Evolutionary conservation across 176 grass and related monocot species (phyloP), one percentile per base, ranked within the genome.

Genomic region (Bonia amplexicaulis): DNA sequence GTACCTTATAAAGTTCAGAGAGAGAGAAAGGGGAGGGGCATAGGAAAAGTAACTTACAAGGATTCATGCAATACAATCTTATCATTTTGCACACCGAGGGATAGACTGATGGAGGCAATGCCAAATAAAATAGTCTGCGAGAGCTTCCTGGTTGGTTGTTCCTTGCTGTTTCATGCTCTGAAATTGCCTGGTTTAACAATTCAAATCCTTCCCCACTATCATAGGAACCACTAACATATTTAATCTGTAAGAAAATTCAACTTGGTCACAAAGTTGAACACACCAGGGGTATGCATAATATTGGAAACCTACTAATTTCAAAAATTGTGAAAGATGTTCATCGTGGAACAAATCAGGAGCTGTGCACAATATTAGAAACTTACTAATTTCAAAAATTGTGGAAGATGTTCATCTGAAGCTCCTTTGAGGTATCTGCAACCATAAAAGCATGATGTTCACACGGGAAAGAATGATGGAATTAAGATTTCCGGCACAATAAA

Each of bases 41-140:
- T 17, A 7, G 0, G 9, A 54, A 59, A 54, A 73, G 37, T 72
- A 85, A 74, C 88, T 90, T 77, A 98, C 96, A 86, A 90, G 91
- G 87, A 84, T 92, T 94, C 89, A 89, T 99, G 88, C 96, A 99
- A 66, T 96, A 91, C 3, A 20, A 83, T 86, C 88, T 91, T 85
- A 99, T 96, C 96, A 99, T 96, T 92, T 91, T 92, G 90, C 93
- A 94, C 39, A 99, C 96, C 71, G 91, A 94, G 51, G 93, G 96
- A 76, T 37, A 96, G 44, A 96, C 93, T 74, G 96, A 99, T 68
- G 96, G 96, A 84, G 96, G 96, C 88, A 99, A 80, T 80, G 96
- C 96, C 63, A 99, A 84, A 85, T 99, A 99, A 94, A 99, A 96
- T 67, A 99, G 76, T 73, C 96, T 96, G 47, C 91, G 92, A 9